Evolutionary conservation across 2,329 filamentous ascomycete species (phyloP).

Genomic region (Boeremia lycopersici): DNA sequence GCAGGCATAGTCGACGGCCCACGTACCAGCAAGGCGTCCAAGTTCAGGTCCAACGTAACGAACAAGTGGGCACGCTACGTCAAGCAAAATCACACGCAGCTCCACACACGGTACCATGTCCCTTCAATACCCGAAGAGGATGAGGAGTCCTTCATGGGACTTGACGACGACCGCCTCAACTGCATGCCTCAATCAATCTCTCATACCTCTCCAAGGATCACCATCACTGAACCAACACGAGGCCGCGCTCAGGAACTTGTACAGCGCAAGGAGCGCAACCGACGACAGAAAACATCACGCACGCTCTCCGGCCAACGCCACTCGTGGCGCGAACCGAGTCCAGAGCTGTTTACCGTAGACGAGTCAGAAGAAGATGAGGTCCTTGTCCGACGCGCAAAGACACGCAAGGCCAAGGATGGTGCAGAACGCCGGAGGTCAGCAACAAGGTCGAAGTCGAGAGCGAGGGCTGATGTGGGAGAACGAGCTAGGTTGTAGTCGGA

Average conservation of each 20-base stretch:
- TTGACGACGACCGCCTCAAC: conserved; percentile 44
- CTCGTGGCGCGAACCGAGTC: conserved; percentile 51
- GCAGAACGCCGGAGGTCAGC: conserved; percentile 44
- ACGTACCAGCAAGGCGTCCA: conserved; percentile 40
- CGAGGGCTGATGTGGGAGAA: conserved; percentile 34
- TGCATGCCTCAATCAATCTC: conserved; percentile 37
- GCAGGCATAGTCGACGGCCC: conserved; percentile 48
- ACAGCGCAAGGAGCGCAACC: conserved; percentile 35
- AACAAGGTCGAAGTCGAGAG: conserved; percentile 35
- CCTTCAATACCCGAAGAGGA: conserved; percentile 37
- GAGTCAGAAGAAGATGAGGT: conserved; percentile 48
- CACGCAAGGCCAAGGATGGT: conserved; percentile 44
- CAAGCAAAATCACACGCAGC: conserved; percentile 40
- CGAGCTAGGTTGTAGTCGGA: conserved; percentile 36
- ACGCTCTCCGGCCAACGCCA: conserved; percentile 49
- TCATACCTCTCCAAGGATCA: conserved; percentile 36
- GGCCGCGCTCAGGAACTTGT: conserved; percentile 47
- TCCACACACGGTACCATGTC: conserved; percentile 43
- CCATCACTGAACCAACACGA: conserved; percentile 41
- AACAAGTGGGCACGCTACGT: conserved; percentile 51
- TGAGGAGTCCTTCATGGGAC: conserved; percentile 47
- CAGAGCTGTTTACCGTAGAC: conserved; percentile 50
- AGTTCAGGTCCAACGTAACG: conserved; percentile 48
- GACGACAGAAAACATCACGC: conserved; percentile 40
- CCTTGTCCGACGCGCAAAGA: conserved; percentile 33